Conservation (phyloP, 257 asterid genomes). For the Solanum infundibuliforme region DNA sequence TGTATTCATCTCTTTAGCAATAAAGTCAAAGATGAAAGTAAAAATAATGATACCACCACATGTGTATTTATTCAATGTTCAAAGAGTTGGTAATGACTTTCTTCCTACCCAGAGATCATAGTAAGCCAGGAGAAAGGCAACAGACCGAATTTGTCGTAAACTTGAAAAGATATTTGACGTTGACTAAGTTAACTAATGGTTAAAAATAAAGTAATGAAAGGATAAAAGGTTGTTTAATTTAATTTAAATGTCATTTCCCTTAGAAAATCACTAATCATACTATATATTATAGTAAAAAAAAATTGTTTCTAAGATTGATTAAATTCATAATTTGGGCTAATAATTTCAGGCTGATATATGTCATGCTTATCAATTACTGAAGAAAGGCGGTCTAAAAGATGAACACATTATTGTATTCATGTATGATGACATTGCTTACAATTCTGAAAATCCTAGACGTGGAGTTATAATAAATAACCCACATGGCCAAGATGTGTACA, state of each 20-base stretch:
- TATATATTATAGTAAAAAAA: not conserved
- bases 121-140: not conserved
- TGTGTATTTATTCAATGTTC: too few relatives aligned
- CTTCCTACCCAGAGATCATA: too few relatives aligned
- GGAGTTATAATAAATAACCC: slow-evolving; percentile 85
- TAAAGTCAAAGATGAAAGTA: too few relatives aligned
- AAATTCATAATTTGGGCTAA: not conserved
- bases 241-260: not conserved
- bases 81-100: too few relatives aligned
- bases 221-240: not conserved
- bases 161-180: not conserved
- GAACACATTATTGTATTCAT: slow-evolving; percentile 76
- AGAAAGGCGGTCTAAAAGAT: slow-evolving; percentile 71
- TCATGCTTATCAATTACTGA: slow-evolving; percentile 80
- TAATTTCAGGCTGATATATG: slow-evolving; percentile 53
- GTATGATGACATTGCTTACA: slow-evolving; percentile 79
- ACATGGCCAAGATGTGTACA: slow-evolving; percentile 61
- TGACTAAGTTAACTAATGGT: not conserved
- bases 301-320: not conserved
- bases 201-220: not conserved
- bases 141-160: not conserved
- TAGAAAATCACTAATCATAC: not conserved
- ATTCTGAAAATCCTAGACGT: slow-evolving; percentile 55
- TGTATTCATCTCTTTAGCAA: too few relatives aligned
- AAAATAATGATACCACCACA: too few relatives aligned